These are phyloP conservation scores for Moesziomyces sp. DNA, from an alignment of 1,284 basidiomycete species.

Conservation along the genomic window DNA sequence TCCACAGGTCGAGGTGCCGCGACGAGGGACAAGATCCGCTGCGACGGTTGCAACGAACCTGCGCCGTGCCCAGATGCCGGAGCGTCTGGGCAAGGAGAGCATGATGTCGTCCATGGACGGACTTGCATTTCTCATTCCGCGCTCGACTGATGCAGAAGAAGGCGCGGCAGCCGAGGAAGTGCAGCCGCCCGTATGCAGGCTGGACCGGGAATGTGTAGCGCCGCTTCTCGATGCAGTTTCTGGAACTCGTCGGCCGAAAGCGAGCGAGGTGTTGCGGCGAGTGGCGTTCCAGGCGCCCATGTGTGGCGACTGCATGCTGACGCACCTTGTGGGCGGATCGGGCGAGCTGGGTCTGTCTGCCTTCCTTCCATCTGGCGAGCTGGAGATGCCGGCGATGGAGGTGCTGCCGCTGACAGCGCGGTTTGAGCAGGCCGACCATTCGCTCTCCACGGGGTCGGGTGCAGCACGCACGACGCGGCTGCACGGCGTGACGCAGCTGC, in stretches of 20 bases:
- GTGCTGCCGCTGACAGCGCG: conserved; percentile 8
- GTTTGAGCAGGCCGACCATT: conserved; percentile 6
- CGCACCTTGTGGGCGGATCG: conserved; percentile 14
- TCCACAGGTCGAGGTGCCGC: conserved; percentile 1
- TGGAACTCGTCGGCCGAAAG: neutral
- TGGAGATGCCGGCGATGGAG: conserved; percentile 1
- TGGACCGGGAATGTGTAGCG: conserved; percentile 10
- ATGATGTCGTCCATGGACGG: conserved; percentile 23
- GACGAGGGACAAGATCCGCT: conserved; percentile 1
- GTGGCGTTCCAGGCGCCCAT: conserved; percentile 3
- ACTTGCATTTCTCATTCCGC: conserved; percentile 3
- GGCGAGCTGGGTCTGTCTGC: conserved; percentile 19
- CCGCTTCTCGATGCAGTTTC: conserved; percentile 1
- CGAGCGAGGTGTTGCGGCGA: conserved; percentile 4
- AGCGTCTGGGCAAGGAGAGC: conserved; percentile 2
- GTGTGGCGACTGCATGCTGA: conserved; percentile 25
- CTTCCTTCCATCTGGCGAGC: conserved; percentile 11
- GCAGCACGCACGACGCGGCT: neutral
- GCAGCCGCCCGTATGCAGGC: neutral
- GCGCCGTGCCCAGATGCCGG: neutral
- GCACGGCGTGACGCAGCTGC: conserved; percentile 5
- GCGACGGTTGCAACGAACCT: conserved; percentile 2
- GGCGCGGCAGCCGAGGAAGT: neutral
- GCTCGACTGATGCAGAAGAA: neutral
- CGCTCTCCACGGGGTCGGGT: neutral